Evolutionary conservation across 2,329 filamentous ascomycete genomes (phyloP), one percentile per base, ranked within the genome.

Genomic region (Phaeosphaeria sp.): DNA sequence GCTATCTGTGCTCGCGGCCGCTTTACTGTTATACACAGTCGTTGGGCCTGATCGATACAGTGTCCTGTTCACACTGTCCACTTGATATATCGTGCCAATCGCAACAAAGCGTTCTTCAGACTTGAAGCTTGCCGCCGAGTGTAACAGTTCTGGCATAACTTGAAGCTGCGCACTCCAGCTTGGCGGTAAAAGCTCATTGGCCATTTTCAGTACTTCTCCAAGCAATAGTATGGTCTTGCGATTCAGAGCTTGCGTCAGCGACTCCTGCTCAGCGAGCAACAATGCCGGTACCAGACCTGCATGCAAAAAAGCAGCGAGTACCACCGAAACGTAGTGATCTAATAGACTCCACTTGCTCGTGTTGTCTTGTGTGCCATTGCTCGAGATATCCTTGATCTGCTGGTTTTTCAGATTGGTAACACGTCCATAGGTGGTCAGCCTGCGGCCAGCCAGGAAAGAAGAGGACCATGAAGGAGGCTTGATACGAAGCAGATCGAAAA

Each of bases 401-500:
- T 84, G 81, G 30, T 88, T 83, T 65, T 91, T 92, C 51, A 98
- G 80, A 59, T 92, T 95, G 7, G 92, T 89, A 39, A 98, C 93
- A 68, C 96, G 87, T n/a, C 93, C 94, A 75, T 99, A 99, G 0
- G 95, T 99, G 0, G 96, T 99, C 47, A 99, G 82, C 58, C 96
- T 85, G 64, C 95, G 87, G 7, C 95, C 96, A 36, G 96, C 95
- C 47, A 99, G 85, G 74, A 97, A 99, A 0, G 94, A 96, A 0
- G 92, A 93, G 7, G 95, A 96, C 95, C 95, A 99, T 9, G 93
- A 89, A 44, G 95, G 88, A 57, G 93, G 90, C 67, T 98, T 98
- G 72, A 99, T 97, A 36, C 94, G 88, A 51, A 99, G 79, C 20
- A 89, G 84, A 67, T 89, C 87, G 67, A 96, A 97, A 18, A 99